Evolutionary conservation across 768 basidiomycete species (phyloP), one percentile per base, ranked within the genome.

Genomic region (Mycena vulgaris): DNA sequence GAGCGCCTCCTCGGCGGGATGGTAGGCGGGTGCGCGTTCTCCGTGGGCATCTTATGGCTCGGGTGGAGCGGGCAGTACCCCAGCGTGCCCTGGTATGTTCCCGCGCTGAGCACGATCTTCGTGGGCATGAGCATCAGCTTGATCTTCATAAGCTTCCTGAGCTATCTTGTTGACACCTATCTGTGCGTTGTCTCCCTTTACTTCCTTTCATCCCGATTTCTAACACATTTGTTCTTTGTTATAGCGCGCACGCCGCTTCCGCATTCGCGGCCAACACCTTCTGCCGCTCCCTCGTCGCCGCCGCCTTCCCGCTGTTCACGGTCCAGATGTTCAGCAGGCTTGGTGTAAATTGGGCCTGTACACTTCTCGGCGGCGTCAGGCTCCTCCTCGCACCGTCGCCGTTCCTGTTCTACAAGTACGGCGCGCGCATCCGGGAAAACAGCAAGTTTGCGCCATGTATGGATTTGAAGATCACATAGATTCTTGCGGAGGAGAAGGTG

Each of bases 331-430:
- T 90, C 82, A 75, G 77, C 4, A 83, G 83, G 84, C 63, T 89
- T 68, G 86, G 85, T 16, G 80, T 87, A 19, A 85, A 87, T 69
- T 88, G 86, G 85, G 85, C 87, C 6, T 80, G 81, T 25, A 88
- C 87, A 0, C 77, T 93, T n/a, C 81, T 93, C 21, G 92, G 87
- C 9, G 81, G 88, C 62, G 74, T 93, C 28, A 83, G 84, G 0
- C 79, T 92, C 3, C 69, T 91, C 21, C 86, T 92, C 39, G 83
- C 88, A 0, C 93, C 92, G 1, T 88, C 85, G 51, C 92, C 92
- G 0, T 89, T 92, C 81, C 74, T 92, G 37, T 93, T 94, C 83
- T 92, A 89, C 80, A 87, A 86, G 66, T 93, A 89, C 77, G 92
- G 93, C 2, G 78, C 88, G 1, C 75, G 76, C 40, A 89, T 94